Base-by-base conservation (phyloP, 805 yeast species). In the Cyberlindnera subsufficiens region DNA sequence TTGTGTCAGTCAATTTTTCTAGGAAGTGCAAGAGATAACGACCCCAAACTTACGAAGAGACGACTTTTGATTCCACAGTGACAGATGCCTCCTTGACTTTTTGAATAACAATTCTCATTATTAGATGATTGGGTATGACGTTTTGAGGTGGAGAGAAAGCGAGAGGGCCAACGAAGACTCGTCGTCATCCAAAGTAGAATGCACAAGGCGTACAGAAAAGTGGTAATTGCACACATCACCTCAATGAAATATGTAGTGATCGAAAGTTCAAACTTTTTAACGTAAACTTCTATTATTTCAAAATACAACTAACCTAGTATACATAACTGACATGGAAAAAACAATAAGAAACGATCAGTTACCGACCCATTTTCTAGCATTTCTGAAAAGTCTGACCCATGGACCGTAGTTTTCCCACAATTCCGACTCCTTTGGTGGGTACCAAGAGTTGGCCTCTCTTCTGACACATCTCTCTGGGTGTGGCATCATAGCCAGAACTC, bases 401-500 rank as follows among this genome's bases (percentile, higher is more conserved):
- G 99, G 99, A 42, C 96, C 96, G 59, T 82, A 80, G 27, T 81
- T 84, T 42, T 80, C 83, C 90, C 95, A 87, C 42, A 70, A 68
- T 20, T 68, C 73, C 41, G 63, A 60, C 38, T 73, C 73, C 40
- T 75, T 79, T 45, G 71, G 67, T 39, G 97, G 96, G 60, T 87
- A 86, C 80, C 87, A 91, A 4, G 97, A 88, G 69, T 91, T 91
- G 43, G 95, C 72, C 65, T 86, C 96, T 60, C 82, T 71, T 68
- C 96, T 77, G 44, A 82, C 74, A 40, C 86, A 93, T 69, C 99
- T 86, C 68, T 93, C 99, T 19, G 99, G 99, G 64, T 93, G 99
- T 37, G 99, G 99, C 99, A 93, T 93, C 89, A 93, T 79, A 5
- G 97, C 97, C 56, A 93, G 71, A 3, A 93, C 97, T 64, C 99